Evolutionary conservation across 495 filamentous ascomycete species (phyloP).

Genomic region (Jackrogersella multiformis): DNA sequence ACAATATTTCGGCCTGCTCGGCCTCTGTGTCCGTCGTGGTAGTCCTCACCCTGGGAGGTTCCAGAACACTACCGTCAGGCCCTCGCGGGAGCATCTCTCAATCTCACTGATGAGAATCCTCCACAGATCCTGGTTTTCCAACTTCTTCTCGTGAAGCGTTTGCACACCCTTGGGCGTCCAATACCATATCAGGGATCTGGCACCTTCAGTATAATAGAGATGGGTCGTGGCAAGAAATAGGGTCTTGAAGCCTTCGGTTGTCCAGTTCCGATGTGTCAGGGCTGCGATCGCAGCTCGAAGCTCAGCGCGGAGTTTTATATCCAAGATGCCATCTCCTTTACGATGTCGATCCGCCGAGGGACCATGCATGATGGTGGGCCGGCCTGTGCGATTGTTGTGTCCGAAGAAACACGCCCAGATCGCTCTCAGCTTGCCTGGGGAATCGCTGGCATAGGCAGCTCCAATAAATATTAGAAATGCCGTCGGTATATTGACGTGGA

Average conservation of each 20-base stretch:
- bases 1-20: no score
- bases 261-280: not conserved
- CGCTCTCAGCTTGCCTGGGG: not conserved
- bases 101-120: no score
- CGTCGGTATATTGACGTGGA: not conserved
- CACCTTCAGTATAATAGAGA: not conserved
- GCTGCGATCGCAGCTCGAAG: not conserved
- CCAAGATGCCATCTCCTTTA: not conserved
- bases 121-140: no score
- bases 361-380: not conserved
- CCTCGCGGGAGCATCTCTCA: no score
- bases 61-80: no score
- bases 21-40: no score
- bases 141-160: no score
- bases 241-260: not conserved
- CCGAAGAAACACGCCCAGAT: not conserved
- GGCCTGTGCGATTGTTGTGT: no score
- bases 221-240: not conserved
- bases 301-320: not conserved
- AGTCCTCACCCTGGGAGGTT: no score
- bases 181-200: no score
- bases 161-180: no score
- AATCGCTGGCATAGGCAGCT: no score
- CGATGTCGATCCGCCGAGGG: not conserved
- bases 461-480: not conserved